A percentile compares a stretch with the other conserved stretches of the same genome.
Evolutionary conservation across 2,329 filamentous ascomycete genomes (phyloP).

Genomic region (Botryotinia convoluta): DNA sequence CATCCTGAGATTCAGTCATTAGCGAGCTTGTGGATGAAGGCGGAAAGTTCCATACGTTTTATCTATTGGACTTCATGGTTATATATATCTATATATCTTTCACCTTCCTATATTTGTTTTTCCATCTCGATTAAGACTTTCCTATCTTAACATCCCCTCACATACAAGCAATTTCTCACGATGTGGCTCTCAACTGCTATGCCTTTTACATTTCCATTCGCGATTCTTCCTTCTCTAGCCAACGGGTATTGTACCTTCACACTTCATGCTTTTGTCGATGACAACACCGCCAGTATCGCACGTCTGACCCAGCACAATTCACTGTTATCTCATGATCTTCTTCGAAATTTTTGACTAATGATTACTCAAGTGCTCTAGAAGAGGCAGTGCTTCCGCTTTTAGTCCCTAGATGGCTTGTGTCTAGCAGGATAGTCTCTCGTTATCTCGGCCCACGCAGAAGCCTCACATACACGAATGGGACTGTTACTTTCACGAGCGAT

Average conservation of each 20-base stretch:
- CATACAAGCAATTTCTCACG: not conserved
- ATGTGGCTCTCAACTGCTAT: not conserved
- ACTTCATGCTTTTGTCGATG: not conserved
- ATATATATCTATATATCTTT: not conserved
- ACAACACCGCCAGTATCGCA: not conserved
- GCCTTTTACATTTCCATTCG: not conserved
- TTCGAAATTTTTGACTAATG: not conserved
- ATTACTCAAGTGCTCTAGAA: not conserved
- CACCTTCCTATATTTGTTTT: not conserved
- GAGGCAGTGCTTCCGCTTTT: not conserved
- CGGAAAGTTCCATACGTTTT: not conserved
- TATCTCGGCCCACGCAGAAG: not conserved
- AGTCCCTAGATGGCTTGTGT: not conserved
- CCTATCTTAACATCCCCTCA: no score
- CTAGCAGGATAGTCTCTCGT: not conserved
- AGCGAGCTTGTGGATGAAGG: not conserved
- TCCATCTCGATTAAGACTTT: not conserved
- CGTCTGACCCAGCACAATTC: not conserved
- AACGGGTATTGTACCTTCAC: constrained; percentile 4
- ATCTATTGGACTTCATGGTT: not conserved
- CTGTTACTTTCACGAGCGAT: not conserved
- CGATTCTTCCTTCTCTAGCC: not conserved
- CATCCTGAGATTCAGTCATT: not conserved
- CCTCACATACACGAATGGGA: not conserved
- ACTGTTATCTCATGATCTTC: not conserved